Base-by-base conservation (phyloP, 176 grass and related monocot species). In the Aegilops bicornis region DNA sequence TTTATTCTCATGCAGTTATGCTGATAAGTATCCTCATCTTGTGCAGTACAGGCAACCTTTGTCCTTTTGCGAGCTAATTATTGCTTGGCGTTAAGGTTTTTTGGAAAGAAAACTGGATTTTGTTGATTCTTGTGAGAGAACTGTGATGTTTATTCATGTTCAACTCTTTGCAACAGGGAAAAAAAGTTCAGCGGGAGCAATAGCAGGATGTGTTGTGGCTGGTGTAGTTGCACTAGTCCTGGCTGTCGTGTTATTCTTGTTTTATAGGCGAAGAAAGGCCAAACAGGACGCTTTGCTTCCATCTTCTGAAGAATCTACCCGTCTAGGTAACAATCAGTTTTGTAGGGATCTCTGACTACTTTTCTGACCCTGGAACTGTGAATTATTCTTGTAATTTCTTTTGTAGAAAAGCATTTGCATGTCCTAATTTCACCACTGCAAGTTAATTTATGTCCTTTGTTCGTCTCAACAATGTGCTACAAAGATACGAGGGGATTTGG, bases 131-230 rank as follows among this genome's bases (percentile, higher is more conserved):
- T 81, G 14, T 72, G 19, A 90, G 64, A 45, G 77, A 75, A 87
- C n/a, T 59, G 23, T 84, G 60, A 61, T 60, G 33, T 24, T 73
- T 71, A 60, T 70, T 89, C 29, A 66, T 73, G 36, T 23, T 88
- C 47, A 60, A 73, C 47, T 31, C 52, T 76, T 8, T 10, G 64
- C 40, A 31, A 40, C 78, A 91, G 83, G 74, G 73, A 79, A 85
- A n/a, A 83, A 68, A 82, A 19, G 47, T 76, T 79, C 91, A 5
- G 54, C 13, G 6, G 90, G 80, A 84, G 87, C 82, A 84, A 94
- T 99, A 88, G 94, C 69, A 77, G 97, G 92, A 78, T 91, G 93
- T 88, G 85, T 89, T 82, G n/a, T 87, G 48, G 92, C 54, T 60
- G 88, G 40, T 56, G 50, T 90, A 73, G 50, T 47, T 91, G 43